Evolutionary conservation across 2,329 filamentous ascomycete species (phyloP), one percentile per base, ranked within the genome.

Genomic region (Botryotinia calthae): DNA sequence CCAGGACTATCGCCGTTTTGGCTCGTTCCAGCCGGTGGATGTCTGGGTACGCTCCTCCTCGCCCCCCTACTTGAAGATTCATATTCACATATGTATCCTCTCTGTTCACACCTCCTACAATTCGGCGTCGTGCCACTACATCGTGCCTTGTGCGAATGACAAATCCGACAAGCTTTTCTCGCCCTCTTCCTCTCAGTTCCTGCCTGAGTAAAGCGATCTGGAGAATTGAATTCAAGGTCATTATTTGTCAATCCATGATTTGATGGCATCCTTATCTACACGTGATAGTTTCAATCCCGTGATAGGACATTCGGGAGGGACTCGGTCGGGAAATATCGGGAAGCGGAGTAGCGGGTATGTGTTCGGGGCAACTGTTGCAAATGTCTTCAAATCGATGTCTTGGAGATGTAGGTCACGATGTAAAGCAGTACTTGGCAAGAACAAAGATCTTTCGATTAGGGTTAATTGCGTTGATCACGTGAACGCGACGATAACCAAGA

Each of bases 91-190:
- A 59, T 46, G 42, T 72, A 72, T 28, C 62, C 70, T 28, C 62
- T 59, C 70, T 72, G 70, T 66, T 67, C 70, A 58, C 70, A 67
- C 28, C 70, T 67, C 51, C 62, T 67, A 58, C 70, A 72, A 72
- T 67, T 67, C 4, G 70, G 70, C 16, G 34, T 67, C 6, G 70
- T 67, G 9, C 70, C 70, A 65, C 37, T 67, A 37, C 70, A 72
- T 37, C 70, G 59, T 18, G 70, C 70, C 62, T 72, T 72, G 40
- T 72, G 70, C 10, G 70, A 72, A 72, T 72, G 70, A 25, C 70
- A 72, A 46, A 67, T 59, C 40, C 64, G 63, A 37, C 70, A 72
- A 56, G 70, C 70, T 48, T 72, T 72, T 14, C 70, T 54, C n/a
- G 70, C 28, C 5, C 70, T 51, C 42, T 71, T 71, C 7, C 70